Percentiles rank a stretch among this genome's conserved stretches.
phyloP scores from a whole-genome alignment of 2,329 filamentous ascomycete species.

The Ascochyta koolunga region DNA sequence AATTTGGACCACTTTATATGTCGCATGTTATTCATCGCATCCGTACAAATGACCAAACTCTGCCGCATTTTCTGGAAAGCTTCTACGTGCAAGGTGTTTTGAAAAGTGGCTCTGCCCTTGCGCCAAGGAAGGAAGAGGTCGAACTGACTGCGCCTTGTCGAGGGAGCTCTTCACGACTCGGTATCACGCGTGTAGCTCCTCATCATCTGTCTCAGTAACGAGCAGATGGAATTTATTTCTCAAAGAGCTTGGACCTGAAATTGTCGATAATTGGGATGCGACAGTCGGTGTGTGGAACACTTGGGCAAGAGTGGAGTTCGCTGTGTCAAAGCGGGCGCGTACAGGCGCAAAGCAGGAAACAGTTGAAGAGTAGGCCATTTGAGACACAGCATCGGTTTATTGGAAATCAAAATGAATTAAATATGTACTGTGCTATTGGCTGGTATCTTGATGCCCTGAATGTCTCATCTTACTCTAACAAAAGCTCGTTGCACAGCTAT shows the following conservation, averaged over 20 bases:
- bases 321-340: neutral
- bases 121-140: constrained; percentile 5
- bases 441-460: too few species aligned
- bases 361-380: neutral
- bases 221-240: constrained; percentile 8
- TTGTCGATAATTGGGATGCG: neutral
- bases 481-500: too few species aligned
- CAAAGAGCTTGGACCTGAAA: neutral
- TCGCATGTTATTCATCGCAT: constrained; percentile 6
- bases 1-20: constrained; percentile 10
- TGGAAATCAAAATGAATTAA: too few species aligned
- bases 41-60: neutral
- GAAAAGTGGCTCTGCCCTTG: neutral
- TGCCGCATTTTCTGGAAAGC: neutral
- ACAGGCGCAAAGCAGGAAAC: neutral
- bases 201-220: neutral
- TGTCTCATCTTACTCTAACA: too few species aligned
- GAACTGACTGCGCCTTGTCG: constrained; percentile 2
- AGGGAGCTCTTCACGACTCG: neutral
- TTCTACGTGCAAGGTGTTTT: neutral
- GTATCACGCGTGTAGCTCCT: constrained; percentile 2
- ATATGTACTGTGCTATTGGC: too few species aligned
- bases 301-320: constrained; percentile 2
- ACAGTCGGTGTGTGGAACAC: neutral
- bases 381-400: constrained; percentile 2